These are phyloP conservation scores for Zygosaccharomyces sapae DNA, from an alignment of 1,139 yeast genomes.

Conservation along the genomic window DNA sequence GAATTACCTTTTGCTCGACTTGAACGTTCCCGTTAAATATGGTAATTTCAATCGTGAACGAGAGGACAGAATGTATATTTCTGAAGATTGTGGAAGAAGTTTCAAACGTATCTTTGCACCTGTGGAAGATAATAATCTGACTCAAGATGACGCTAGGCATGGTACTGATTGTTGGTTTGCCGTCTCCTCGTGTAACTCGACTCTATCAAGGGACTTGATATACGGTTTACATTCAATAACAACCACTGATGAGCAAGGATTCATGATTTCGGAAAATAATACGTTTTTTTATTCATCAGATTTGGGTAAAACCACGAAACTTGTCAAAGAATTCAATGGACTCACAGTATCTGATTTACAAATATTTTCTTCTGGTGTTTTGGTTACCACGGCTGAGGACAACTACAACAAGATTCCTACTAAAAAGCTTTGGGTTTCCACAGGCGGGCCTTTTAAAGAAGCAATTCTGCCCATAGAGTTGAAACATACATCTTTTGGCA, in stretches of 20 bases:
- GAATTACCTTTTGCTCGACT: neutral
- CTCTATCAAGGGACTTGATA: neutral
- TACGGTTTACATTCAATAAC: neutral
- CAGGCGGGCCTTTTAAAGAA: constrained; percentile 6
- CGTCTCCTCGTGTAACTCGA: neutral
- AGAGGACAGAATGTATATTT: neutral
- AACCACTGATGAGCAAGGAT: neutral
- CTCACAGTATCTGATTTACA: neutral
- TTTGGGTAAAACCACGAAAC: constrained; percentile 5
- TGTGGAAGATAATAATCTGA: neutral
- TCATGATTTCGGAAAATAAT: neutral
- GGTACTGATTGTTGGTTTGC: constrained; percentile 2
- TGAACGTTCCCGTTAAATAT: neutral
- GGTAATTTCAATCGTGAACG: neutral
- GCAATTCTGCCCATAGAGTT: constrained; percentile 2
- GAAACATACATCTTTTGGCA: constrained; percentile 4
- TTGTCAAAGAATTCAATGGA: constrained; percentile 4
- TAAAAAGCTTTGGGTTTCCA: constrained; percentile 6
- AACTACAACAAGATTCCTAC: neutral
- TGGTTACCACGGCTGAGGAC: neutral
- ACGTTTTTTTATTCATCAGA: constrained; percentile 3
- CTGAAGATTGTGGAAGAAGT: neutral
- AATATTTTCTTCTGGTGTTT: constrained; percentile 1
- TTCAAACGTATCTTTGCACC: constrained; percentile 1
- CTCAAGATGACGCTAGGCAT: neutral